Conservation (phyloP, 2,329 filamentous ascomycete species). For the Nannizzia gypsea region DNA sequence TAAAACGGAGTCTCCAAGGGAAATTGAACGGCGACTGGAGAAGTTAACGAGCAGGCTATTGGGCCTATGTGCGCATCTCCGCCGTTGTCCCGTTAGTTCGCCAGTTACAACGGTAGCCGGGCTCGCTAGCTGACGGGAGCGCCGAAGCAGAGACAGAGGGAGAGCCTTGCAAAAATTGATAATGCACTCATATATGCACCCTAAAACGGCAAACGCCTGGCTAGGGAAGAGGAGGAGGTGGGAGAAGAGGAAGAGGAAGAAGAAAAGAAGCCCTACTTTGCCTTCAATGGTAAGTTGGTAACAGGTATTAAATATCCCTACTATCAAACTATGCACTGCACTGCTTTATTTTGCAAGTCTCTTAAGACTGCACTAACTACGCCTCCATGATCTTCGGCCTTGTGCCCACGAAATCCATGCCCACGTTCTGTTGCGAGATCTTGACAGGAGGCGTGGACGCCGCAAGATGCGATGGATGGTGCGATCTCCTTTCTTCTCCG, state of each 20-base stretch:
- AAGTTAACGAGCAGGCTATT: neutral
- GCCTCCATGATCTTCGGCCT: neutral
- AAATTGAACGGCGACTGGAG: neutral
- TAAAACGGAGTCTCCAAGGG: neutral
- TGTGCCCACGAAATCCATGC: neutral
- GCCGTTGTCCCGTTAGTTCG: no score
- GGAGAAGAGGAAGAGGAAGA: neutral
- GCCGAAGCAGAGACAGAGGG: neutral
- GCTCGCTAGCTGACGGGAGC: neutral
- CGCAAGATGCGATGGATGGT: neutral
- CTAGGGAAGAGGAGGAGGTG: neutral
- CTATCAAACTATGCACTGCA: neutral
- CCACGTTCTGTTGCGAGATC: neutral
- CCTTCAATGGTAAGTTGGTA: neutral
- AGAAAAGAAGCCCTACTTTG: neutral
- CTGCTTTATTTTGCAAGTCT: neutral
- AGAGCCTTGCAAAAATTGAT: neutral
- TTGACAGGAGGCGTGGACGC: constrained; percentile 1
- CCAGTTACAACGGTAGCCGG: no score
- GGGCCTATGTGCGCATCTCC: neutral
- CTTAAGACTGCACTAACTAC: neutral
- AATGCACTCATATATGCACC: neutral
- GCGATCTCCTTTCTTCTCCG: constrained; percentile 4
- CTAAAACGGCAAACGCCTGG: neutral
- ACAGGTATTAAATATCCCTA: no score